Conservation (phyloP, 169 alveolate genomes). For the Plasmodium relictum region DNA sequence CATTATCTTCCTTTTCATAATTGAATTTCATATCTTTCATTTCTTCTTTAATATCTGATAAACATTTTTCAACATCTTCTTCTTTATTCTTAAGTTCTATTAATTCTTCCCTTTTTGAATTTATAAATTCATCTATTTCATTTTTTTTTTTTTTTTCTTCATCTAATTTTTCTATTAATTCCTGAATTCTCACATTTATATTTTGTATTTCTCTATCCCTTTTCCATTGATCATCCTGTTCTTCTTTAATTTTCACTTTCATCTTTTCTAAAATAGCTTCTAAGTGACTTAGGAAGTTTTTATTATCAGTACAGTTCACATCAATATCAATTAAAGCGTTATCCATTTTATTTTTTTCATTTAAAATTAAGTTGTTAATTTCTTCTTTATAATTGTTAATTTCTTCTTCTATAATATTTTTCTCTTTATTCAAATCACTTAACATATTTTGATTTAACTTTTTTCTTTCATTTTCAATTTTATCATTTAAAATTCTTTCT, state of each 20-base stretch:
- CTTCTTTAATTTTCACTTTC: slow-evolving; percentile 82
- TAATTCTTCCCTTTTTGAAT: slow-evolving; percentile 20
- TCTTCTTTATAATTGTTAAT: slow-evolving; percentile 55
- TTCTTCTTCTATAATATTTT: slow-evolving; percentile 43
- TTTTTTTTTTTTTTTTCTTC: slow-evolving; percentile 56
- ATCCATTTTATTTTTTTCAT: slow-evolving; percentile 19
- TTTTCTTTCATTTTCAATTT: slow-evolving; percentile 32
- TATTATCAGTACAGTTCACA: background rate
- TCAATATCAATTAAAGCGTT: background rate
- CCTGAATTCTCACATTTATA: slow-evolving; percentile 71
- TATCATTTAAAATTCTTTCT: slow-evolving; percentile 1
- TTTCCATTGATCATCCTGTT: slow-evolving; percentile 82
- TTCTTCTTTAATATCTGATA: slow-evolving; percentile 1
- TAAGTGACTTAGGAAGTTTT: background rate
- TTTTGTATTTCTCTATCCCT: slow-evolving; percentile 73
- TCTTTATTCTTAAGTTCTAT: slow-evolving; percentile 7
- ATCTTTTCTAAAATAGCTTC: slow-evolving; percentile 2
- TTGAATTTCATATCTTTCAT: slow-evolving; percentile 5
- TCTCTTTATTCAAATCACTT: slow-evolving; percentile 32
- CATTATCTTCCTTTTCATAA: background rate
- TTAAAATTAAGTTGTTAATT: slow-evolving; percentile 23
- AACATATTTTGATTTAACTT: slow-evolving; percentile 20
- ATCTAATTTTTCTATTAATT: slow-evolving; percentile 33
- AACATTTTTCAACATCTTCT: background rate
- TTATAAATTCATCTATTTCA: slow-evolving; percentile 12